A percentile compares a stretch with the other conserved stretches of the same genome.
Conservation (phyloP, 1,139 yeast species). For the Suhomyces bribrorum region DNA sequence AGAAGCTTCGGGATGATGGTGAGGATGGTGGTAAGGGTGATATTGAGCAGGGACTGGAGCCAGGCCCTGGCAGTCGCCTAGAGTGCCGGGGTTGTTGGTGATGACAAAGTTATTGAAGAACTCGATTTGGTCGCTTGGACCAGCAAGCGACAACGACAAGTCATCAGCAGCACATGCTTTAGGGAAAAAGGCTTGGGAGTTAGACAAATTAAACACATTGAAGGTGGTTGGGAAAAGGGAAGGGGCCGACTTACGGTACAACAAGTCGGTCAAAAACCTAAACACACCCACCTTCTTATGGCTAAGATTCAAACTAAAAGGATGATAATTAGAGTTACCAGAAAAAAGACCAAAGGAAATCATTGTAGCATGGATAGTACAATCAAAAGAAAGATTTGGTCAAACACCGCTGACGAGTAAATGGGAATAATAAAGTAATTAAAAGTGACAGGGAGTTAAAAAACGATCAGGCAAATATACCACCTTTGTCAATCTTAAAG, state of each 20-base stretch:
- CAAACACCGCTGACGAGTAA: no score
- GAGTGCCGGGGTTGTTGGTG: slow-evolving; percentile 7
- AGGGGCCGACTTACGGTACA: slow-evolving; percentile 11
- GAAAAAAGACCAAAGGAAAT: slow-evolving; percentile 13
- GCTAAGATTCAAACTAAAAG: slow-evolving; percentile 1
- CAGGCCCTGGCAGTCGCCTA: neutral
- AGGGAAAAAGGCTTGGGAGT: slow-evolving; percentile 13
- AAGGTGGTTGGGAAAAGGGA: slow-evolving; percentile 15
- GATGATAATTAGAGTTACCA: slow-evolving; percentile 1
- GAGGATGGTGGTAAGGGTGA: neutral
- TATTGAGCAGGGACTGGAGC: neutral
- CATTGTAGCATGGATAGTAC: slow-evolving; percentile 6
- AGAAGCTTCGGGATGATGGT: neutral
- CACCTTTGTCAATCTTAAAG: no score
- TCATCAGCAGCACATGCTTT: slow-evolving; percentile 21
- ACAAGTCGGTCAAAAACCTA: slow-evolving; percentile 17
- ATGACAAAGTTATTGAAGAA: slow-evolving; percentile 15
- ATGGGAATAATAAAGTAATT: no score
- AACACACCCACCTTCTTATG: slow-evolving; percentile 13
- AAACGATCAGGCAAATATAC: no score
- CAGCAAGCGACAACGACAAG: slow-evolving; percentile 16
- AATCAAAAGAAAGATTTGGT: no score
- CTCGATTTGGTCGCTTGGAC: slow-evolving; percentile 20
- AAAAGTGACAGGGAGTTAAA: no score
- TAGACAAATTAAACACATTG: slow-evolving; percentile 13